phyloP scores from a whole-genome alignment of 371 early-diverging fungal species.

The Fennellomyces sp. region DNA sequence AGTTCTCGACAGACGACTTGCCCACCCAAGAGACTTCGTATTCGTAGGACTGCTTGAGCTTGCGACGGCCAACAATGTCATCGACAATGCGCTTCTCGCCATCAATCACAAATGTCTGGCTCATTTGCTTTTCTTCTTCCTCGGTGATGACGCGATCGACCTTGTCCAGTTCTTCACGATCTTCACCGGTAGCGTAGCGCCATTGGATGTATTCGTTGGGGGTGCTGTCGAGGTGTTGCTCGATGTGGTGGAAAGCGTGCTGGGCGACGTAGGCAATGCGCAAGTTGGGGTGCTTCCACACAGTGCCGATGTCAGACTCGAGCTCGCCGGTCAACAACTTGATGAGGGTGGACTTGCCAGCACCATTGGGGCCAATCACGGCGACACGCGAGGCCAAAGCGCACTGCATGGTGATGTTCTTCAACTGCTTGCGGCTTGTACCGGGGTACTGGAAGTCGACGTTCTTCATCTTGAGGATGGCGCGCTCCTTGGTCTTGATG shows the following conservation, averaged over 20 bases:
- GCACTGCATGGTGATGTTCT: constrained; percentile 62
- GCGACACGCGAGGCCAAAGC: constrained; percentile 73
- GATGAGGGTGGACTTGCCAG: constrained; percentile 79
- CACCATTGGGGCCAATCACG: constrained; percentile 78
- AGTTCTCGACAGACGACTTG: constrained; percentile 63
- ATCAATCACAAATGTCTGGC: constrained; percentile 61
- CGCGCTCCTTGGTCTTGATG: constrained; percentile 74
- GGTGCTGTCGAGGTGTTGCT: constrained; percentile 78
- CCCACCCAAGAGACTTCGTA: constrained; percentile 70
- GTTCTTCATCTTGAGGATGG: constrained; percentile 67
- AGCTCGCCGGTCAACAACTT: constrained; percentile 83
- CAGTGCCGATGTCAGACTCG: constrained; percentile 64
- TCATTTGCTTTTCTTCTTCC: constrained; percentile 68
- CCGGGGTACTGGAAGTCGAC: constrained; percentile 73
- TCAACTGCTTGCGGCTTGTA: constrained; percentile 50
- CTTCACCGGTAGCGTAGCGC: constrained; percentile 82
- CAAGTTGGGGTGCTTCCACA: constrained; percentile 80
- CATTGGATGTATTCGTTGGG: constrained; percentile 86
- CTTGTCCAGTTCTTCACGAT: constrained; percentile 77
- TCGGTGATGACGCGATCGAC: constrained; percentile 62
- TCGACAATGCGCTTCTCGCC: constrained; percentile 68
- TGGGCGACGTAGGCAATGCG: constrained; percentile 90
- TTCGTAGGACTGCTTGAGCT: constrained; percentile 71
- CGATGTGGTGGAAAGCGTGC: constrained; percentile 87
- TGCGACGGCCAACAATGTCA: constrained; percentile 66